Base-by-base conservation (phyloP, 345 rosid genomes). In the Bretschneidera sinensis region DNA sequence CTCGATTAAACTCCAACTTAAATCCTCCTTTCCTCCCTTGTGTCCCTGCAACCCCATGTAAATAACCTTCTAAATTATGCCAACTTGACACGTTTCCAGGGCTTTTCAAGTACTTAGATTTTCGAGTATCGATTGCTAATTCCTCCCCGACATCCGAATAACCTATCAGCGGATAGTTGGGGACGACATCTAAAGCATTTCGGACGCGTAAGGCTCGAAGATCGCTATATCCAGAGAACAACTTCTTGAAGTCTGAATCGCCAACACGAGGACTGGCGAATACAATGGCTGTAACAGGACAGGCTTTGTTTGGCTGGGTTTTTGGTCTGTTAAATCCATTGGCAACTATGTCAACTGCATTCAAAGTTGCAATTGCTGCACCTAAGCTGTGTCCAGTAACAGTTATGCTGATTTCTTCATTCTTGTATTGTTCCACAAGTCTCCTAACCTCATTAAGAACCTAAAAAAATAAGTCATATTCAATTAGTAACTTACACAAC, bases 21-120 rank as follows among this genome's bases (percentile, higher is more conserved):
- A 92, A 92, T 43, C 75, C 75, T 22, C 83, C 88, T 61, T 28
- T 43, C 21, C 68, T 61, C 39, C 95, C 92, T 59, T 82, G 92
- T 4, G 84, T 78, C 5, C 92, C 95, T 0, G 91, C 96, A 5
- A 86, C 83, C 17, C 98, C 98, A 35, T 89, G 98, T 57, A 89
- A 59, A 64, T 86, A 86, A 21, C 35, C 71, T 66, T 92, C 96
- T 65, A 86, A 61, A 48, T 80, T 81, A 61, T 86, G 98, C 80
- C 81, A 79, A 47, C 48, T 74, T 0, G 65, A 43, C 0, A 71
- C 1, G 68, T 62, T 74, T 61, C 85, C 91, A 0, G 89, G 84
- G 57, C 77, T 67, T 70, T 80, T 89, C 69, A 92, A 25, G 85
- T 80, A 86, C 34, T 34, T 58, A 0, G 96, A 88, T 50, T 78